Evolutionary conservation across 2,329 filamentous ascomycete species (phyloP), one percentile per base, ranked within the genome.

Genomic region (Knufia fluminis): DNA sequence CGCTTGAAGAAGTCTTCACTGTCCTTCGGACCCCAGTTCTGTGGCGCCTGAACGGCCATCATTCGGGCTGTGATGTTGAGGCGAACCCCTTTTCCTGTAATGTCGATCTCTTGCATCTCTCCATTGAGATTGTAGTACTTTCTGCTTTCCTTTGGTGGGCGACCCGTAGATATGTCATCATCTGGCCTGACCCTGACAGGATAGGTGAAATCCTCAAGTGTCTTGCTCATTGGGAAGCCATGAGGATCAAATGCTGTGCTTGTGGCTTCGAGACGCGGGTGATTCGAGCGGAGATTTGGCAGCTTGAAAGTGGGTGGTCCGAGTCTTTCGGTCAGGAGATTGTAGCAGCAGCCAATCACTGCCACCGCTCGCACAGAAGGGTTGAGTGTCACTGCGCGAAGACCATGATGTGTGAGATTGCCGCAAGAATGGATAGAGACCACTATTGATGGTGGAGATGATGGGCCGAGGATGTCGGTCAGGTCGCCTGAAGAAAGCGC

Each of bases 331-430:
- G 91, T 96, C 58, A 97, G 72, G 4, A 97, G 79, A 61, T 98
- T 98, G 74, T 98, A 97, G 74, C 92, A 98, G 72, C 92, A 98
- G 41, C 92, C 92, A 52, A 98, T 88, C 63, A 98, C 90, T 51
- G 91, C 91, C 19, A 97, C 84, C n/a, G 89, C 88, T 26, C 81
- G 80, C 49, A 97, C 90, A 3, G 82, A 78, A 0, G 85, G 83
- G 62, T 96, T 97, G 50, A 94, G 70, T 1, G 90, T 69, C 17
- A 98, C 77, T 0, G 91, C 94, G 12, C 87, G 82, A 50, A 98
- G 83, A 8, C 86, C 92, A 63, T 94, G 90, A 66, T 98, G 92
- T 0, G 94, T 85, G n/a, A 98, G 80, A 59, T 98, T 97, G 23
- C 92, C 92, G 63, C 92, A 98, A 0, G 91, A 97, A 66, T 98